phyloP scores from a whole-genome alignment of 768 basidiomycete species.

The Kwoniella heveanensis region DNA sequence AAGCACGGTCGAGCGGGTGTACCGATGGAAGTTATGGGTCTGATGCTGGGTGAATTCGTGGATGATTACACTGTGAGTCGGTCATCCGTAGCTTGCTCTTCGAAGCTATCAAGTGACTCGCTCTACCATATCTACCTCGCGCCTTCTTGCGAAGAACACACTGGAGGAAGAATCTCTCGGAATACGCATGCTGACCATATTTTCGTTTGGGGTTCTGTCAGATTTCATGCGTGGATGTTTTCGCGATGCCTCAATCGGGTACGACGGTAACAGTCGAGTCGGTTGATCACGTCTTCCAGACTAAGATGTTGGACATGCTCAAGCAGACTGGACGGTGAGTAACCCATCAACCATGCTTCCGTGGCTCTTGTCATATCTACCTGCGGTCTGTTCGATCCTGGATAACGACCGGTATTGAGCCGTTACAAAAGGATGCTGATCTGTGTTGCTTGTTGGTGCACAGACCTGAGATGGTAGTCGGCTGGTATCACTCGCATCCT shows the following conservation, averaged over 20 bases:
- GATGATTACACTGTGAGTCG: slow-evolving; percentile 79
- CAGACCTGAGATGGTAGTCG: slow-evolving; percentile 94
- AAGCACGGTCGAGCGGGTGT: slow-evolving; percentile 99
- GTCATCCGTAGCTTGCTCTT: too few species aligned
- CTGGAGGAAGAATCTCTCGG: too few species aligned
- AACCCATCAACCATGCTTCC: too few species aligned
- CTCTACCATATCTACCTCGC: too few species aligned
- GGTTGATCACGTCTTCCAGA: slow-evolving; percentile 97
- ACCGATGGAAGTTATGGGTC: slow-evolving; percentile 95
- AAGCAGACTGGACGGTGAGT: slow-evolving; percentile 95
- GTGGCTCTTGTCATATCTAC: too few species aligned
- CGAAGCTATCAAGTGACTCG: too few species aligned
- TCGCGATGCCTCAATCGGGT: slow-evolving; percentile 98
- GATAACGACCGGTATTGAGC: too few species aligned
- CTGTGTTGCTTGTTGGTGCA: neutral
- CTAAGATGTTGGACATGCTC: slow-evolving; percentile 97
- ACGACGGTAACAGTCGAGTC: slow-evolving; percentile 97
- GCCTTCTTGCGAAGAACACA: too few species aligned
- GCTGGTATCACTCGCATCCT: slow-evolving; percentile 99
- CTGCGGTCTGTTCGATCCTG: too few species aligned
- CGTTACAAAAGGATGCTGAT: too few species aligned
- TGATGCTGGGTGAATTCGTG: slow-evolving; percentile 96
- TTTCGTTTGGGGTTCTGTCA: too few species aligned
- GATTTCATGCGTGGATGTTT: slow-evolving; percentile 80
- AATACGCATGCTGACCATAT: slow-evolving; percentile 1